phyloP scores from a whole-genome alignment of 768 basidiomycete genomes.

The Rhodotorula toruloides region DNA sequence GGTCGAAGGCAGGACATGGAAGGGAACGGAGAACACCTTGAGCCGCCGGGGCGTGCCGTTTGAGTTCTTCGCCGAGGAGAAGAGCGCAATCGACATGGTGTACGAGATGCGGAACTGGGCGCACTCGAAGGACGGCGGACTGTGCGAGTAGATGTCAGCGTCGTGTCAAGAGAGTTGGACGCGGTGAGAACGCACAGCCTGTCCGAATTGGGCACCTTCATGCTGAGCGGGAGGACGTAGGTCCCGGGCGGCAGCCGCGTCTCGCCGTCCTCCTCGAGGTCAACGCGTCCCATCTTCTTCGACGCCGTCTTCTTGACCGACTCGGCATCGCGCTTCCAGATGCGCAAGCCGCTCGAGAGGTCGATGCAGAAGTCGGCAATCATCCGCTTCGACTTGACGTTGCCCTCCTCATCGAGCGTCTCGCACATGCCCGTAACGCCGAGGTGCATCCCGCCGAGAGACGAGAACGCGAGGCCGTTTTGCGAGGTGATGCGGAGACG shows the following conservation, averaged over 20 bases:
- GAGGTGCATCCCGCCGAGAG: conserved; percentile 42
- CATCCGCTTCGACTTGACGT: conserved; percentile 42
- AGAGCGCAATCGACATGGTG: conserved; percentile 44
- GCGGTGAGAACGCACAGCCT: conserved; percentile 34
- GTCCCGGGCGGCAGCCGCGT: conserved; percentile 39
- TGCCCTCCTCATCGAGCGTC: conserved; percentile 36
- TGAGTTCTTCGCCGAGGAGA: conserved; percentile 29
- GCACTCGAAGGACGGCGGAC: conserved; percentile 43
- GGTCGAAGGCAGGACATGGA: conserved; percentile 43
- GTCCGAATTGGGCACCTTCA: conserved; percentile 44
- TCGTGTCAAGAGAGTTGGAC: not conserved
- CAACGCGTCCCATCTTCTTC: conserved; percentile 14
- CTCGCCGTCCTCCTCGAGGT: conserved; percentile 31
- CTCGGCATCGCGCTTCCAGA: conserved; percentile 43
- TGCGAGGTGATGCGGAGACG: conserved; percentile 36
- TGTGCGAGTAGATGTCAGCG: not conserved
- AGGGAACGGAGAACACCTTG: conserved; percentile 42
- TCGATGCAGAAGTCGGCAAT: conserved; percentile 44
- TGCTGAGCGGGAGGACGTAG: conserved; percentile 43
- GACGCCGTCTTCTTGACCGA: conserved; percentile 15
- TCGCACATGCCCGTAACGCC: conserved; percentile 43
- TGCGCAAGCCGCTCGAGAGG: conserved; percentile 39
- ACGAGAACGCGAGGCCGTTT: conserved; percentile 35
- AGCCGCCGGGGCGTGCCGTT: conserved; percentile 37
- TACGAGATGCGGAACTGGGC: conserved; percentile 42